These are phyloP conservation scores for Pichia scutulata DNA, from an alignment of 805 yeast genomes.

Conservation along the genomic window DNA sequence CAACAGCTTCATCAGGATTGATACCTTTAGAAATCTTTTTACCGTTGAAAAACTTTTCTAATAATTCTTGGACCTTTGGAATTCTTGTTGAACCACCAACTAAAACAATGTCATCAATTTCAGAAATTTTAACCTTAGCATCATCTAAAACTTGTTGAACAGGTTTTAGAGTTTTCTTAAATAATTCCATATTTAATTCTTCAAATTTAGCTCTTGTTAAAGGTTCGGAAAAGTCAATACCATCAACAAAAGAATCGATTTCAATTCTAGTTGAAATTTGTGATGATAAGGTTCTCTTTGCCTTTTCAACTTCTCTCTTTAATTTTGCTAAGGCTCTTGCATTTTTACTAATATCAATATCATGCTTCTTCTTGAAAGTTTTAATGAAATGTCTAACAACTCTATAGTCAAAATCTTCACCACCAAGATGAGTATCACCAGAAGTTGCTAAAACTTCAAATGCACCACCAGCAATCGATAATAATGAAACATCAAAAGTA, in stretches of 20 bases:
- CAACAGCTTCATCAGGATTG: conserved; percentile 99
- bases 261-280: conserved; percentile 95
- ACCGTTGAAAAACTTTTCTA: conserved; percentile 85
- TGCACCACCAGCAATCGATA: conserved; percentile 85
- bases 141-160: conserved; percentile 94
- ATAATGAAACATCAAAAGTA: conserved; percentile 86
- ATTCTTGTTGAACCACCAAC: conserved; percentile 99
- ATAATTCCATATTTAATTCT: conserved; percentile 87
- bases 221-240: conserved; percentile 92
- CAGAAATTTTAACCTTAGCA: conserved; percentile 79
- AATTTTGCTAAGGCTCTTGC: conserved; percentile 85
- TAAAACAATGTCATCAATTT: conserved; percentile 87
- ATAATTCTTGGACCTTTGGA: conserved; percentile 93
- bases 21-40: conserved; percentile 96
- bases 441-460: conserved; percentile 91
- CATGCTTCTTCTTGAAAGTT: conserved; percentile 87
- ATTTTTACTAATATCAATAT: conserved; percentile 73
- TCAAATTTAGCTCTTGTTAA: conserved; percentile 97
- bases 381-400: conserved; percentile 81
- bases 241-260: conserved; percentile 90
- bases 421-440: conserved; percentile 97
- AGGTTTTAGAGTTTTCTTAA: conserved; percentile 91
- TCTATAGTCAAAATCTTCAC: conserved; percentile 91
- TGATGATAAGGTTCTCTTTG: conserved; percentile 91
- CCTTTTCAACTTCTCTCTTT: conserved; percentile 97